These are phyloP conservation scores for Raphidocelis subcapitata DNA, from an alignment of 139 green algal genomes.

Conservation along the genomic window DNA sequence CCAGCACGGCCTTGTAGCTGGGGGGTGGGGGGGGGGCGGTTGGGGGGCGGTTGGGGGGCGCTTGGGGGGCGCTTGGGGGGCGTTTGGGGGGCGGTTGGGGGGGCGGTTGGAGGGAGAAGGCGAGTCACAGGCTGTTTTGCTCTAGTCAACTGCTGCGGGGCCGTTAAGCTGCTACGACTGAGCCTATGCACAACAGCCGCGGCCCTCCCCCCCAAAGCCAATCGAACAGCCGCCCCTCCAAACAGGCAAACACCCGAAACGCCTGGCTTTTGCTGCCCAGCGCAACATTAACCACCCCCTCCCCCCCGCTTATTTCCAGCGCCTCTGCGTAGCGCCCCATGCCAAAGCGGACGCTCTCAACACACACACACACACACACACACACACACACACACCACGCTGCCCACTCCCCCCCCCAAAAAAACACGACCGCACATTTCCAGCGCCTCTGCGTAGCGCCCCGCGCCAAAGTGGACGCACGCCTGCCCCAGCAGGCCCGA, in stretches of 20 bases:
- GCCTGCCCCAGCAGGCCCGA: conserved; percentile 62
- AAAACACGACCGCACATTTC: conserved; percentile 34
- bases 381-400: not conserved
- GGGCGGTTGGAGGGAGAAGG: too few species aligned
- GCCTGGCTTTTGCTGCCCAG: too few species aligned
- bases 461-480: conserved; percentile 50
- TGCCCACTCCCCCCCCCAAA: too few species aligned
- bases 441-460: conserved; percentile 61
- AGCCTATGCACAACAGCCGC: too few species aligned
- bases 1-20: conserved; percentile 71
- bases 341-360: conserved; percentile 3
- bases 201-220: too few species aligned
- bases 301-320: conserved; percentile 54
- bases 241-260: too few species aligned
- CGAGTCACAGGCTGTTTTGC: too few species aligned
- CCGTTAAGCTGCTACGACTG: too few species aligned
- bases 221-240: too few species aligned
- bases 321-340: conserved; percentile 59
- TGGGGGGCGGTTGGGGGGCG: not conserved
- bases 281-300: too few species aligned
- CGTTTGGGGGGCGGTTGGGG: not conserved
- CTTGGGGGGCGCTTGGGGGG: not conserved
- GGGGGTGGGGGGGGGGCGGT: not conserved
- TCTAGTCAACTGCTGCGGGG: too few species aligned
- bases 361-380: not conserved